Evolutionary conservation across 1,139 yeast species (phyloP).

Genomic region (Candida tropicalis): DNA sequence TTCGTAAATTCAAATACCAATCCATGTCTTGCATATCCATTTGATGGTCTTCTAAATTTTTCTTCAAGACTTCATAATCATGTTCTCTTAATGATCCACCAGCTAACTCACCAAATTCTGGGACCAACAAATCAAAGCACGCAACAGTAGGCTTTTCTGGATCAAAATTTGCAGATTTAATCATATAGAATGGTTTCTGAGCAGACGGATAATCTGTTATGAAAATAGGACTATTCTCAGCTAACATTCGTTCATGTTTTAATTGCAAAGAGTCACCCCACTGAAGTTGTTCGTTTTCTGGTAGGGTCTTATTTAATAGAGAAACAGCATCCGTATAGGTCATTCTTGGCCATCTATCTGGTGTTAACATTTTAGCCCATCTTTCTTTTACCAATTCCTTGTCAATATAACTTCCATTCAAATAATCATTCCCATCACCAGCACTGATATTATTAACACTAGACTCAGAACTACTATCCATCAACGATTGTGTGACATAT

Average conservation of each 20-base stretch:
- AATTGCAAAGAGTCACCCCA: slow-evolving; percentile 82
- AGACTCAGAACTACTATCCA: slow-evolving; percentile 5
- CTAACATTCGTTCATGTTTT: slow-evolving; percentile 91
- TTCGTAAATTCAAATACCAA: slow-evolving; percentile 81
- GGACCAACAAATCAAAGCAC: slow-evolving; percentile 85
- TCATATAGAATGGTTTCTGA: slow-evolving; percentile 93
- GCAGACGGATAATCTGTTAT: slow-evolving; percentile 83
- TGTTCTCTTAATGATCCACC: slow-evolving; percentile 96
- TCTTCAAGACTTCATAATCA: slow-evolving; percentile 45
- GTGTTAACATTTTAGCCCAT: slow-evolving; percentile 34
- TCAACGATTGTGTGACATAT: slow-evolving; percentile 45
- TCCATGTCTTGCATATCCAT: slow-evolving; percentile 64
- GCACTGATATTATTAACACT: slow-evolving; percentile 16
- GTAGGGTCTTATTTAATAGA: slow-evolving; percentile 29
- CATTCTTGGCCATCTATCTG: slow-evolving; percentile 64
- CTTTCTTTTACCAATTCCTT: slow-evolving; percentile 34
- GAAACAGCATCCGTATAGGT: slow-evolving; percentile 77
- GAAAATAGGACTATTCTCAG: slow-evolving; percentile 80
- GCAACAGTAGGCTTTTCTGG: slow-evolving; percentile 66
- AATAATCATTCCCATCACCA: slow-evolving; percentile 43
- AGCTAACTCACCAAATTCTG: slow-evolving; percentile 92
- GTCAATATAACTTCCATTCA: slow-evolving; percentile 38
- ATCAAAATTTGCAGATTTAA: slow-evolving; percentile 37
- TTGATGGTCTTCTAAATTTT: slow-evolving; percentile 49
- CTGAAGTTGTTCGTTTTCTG: slow-evolving; percentile 1